Evolutionary conservation across 2,329 filamentous ascomycete species (phyloP).

Genomic region (Aulographum hederae): DNA sequence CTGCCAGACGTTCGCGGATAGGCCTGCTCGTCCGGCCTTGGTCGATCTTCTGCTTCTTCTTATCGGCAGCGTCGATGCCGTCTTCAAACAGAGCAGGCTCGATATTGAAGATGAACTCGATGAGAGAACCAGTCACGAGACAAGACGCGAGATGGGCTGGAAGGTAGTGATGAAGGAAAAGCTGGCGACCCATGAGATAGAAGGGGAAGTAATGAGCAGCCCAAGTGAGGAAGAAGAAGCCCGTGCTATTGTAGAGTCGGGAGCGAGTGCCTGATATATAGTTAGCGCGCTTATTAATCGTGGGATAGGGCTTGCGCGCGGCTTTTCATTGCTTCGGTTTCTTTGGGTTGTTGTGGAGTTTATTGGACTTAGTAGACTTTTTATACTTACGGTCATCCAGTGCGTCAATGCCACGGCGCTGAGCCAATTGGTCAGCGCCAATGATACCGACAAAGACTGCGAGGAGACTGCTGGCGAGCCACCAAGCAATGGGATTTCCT

Average conservation of each 20-base stretch:
- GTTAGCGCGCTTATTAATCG: conserved; percentile 8
- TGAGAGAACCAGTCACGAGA: conserved; percentile 72
- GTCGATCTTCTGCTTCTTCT: conserved; percentile 15
- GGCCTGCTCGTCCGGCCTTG: conserved; percentile 37
- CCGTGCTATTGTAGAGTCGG: conserved; percentile 92
- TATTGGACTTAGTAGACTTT: background rate
- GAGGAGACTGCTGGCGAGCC: conserved; percentile 79
- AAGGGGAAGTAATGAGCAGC: conserved; percentile 95
- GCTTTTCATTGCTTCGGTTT: background rate
- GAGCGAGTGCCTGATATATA: conserved; percentile 75
- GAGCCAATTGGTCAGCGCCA: conserved; percentile 79
- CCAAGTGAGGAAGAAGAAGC: conserved; percentile 98
- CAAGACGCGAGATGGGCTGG: conserved; percentile 83
- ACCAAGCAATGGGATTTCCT: conserved; percentile 94
- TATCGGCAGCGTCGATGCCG: conserved; percentile 12
- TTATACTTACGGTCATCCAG: conserved; percentile 68
- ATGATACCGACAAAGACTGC: conserved; percentile 89
- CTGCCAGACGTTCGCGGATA: conserved; percentile 65
- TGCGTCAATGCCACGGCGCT: conserved; percentile 83
- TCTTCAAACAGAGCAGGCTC: conserved; percentile 47
- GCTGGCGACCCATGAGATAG: conserved; percentile 92
- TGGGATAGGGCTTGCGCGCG: conserved; percentile 13
- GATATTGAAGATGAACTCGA: conserved; percentile 92
- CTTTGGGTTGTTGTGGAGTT: background rate
- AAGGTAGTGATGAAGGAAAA: conserved; percentile 95